Base-by-base conservation (phyloP, 2,329 filamentous ascomycete genomes). In the Ambrosiella cleistominuta region DNA sequence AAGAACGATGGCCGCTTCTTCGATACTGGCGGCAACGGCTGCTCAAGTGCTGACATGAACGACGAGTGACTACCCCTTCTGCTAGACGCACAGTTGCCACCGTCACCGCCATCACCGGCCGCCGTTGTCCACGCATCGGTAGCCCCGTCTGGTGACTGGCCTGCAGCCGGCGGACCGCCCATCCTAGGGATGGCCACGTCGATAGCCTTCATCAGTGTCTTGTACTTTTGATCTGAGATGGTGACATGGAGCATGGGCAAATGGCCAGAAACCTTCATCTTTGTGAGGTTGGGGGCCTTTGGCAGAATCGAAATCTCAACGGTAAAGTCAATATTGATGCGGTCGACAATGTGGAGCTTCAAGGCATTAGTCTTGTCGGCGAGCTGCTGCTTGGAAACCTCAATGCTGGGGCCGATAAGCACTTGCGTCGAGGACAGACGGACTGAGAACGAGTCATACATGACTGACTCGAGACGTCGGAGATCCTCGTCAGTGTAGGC, bases 251-350 rank as follows among this genome's bases (percentile, higher is more conserved):
- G 75, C 56, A 97, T 83, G 0, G 94, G 93, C 57, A 99, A 75
- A 64, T 94, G 88, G 1, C 93, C 93, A 1, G 89, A 94, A 39
- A 99, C 81, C 61, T 88, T 85, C 64, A 96, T 83, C 65, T 93
- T 93, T 12, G 93, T 94, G 54, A 99, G 74, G 62, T 96, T 94
- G 0, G 91, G 86, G 0, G 88, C 88, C 67, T 96, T 96, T 0
- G 93, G 93, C n/a, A 98, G 74, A 64, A 99, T 99, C 7, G 90
- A 98, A 17, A 86, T 85, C 68, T 96, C 90, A n/a, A 99, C 81
- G 9, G 89, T 82, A 68, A 99, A 97, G 68, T 97, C 88, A 64
- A 99, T 86, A 64, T 95, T 98, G 73, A 98, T 98, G 63, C 88
- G 83, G 68, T 99, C 91, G 40, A 99, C 88, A 57, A 99, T 82